Conservation (phyloP, 768 basidiomycete genomes). For the Cytidiella melzeri region DNA sequence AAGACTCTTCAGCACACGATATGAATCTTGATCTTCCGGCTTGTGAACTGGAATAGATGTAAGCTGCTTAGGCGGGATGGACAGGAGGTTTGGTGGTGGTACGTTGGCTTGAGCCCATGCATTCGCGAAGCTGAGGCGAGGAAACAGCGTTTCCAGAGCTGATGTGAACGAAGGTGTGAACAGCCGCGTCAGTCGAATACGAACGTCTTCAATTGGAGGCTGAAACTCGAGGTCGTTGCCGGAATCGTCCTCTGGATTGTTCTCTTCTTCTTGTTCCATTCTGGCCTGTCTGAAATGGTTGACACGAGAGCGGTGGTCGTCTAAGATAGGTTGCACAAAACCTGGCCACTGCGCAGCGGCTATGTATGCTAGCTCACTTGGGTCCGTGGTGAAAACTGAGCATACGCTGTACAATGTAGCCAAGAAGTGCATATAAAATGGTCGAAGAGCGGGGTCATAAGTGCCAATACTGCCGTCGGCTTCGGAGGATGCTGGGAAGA, state of each 20-base stretch:
- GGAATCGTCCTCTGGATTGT: conserved; percentile 12
- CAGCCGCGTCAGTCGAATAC: conserved; percentile 57
- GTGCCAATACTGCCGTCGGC: conserved; percentile 18
- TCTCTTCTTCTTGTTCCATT: conserved; percentile 15
- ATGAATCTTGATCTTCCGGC: not conserved
- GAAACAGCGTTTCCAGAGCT: conserved; percentile 64
- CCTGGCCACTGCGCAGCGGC: conserved; percentile 78
- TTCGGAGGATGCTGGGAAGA: conserved; percentile 29
- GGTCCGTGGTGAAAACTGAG: conserved; percentile 58
- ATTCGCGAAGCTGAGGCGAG: conserved; percentile 56
- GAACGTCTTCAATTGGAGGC: conserved; percentile 47
- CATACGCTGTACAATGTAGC: conserved; percentile 55
- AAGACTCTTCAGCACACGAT: conserved; percentile 30
- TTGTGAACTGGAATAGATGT: conserved; percentile 9
- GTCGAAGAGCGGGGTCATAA: conserved; percentile 50
- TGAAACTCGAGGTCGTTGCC: conserved; percentile 18
- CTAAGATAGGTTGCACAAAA: conserved; percentile 64
- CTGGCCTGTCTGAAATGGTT: conserved; percentile 9
- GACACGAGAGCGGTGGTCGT: conserved; percentile 23
- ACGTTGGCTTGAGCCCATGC: conserved; percentile 55
- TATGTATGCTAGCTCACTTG: conserved; percentile 67
- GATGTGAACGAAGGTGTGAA: conserved; percentile 58
- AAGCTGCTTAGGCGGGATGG: conserved; percentile 20
- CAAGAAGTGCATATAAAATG: conserved; percentile 61
- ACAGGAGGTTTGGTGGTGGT: conserved; percentile 37